Percentiles rank a stretch among this genome's conserved stretches.
Conservation (phyloP, 202 grass and related monocot species). For the Panicum virgatum region DNA sequence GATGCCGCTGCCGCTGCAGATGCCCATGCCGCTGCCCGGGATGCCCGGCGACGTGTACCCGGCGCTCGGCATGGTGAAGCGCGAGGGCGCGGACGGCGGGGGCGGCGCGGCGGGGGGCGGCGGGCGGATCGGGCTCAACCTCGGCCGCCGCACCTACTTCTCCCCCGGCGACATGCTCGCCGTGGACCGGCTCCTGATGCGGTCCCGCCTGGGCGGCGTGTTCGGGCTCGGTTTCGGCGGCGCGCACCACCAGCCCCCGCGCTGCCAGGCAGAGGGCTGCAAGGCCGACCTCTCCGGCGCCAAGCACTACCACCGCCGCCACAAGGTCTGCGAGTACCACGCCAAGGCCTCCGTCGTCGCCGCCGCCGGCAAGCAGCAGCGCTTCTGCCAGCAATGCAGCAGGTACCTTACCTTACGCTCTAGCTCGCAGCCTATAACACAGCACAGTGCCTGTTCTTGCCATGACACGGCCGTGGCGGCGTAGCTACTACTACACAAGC, state of each 20-base stretch:
- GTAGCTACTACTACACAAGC: background rate
- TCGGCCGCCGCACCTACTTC: conserved; percentile 81
- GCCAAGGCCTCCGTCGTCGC: conserved; percentile 82
- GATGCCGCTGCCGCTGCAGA: conserved; percentile 35
- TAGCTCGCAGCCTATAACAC: background rate
- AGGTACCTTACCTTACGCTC: conserved; percentile 32
- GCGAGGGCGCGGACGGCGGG: conserved; percentile 36
- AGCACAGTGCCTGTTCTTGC: background rate
- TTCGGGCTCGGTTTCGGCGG: conserved; percentile 60
- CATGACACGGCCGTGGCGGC: conserved; percentile 1
- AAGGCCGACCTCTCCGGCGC: conserved; percentile 79
- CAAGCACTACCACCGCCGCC: conserved; percentile 95
- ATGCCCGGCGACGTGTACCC: conserved; percentile 46
- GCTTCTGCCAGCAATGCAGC: conserved; percentile 99
- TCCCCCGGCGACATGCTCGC: conserved; percentile 65
- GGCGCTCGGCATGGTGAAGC: conserved; percentile 58
- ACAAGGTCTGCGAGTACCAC: conserved; percentile 98
- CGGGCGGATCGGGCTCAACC: conserved; percentile 70
- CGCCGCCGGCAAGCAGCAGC: conserved; percentile 70
- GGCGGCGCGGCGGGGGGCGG: background rate
- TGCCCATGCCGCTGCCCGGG: conserved; percentile 33
- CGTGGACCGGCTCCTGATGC: conserved; percentile 54
- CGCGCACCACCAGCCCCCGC: conserved; percentile 56
- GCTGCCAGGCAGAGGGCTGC: conserved; percentile 92
- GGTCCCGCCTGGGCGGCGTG: conserved; percentile 53